Base-by-base conservation (phyloP, 306 rosid genomes). In the Lagenaria siceraria region DNA sequence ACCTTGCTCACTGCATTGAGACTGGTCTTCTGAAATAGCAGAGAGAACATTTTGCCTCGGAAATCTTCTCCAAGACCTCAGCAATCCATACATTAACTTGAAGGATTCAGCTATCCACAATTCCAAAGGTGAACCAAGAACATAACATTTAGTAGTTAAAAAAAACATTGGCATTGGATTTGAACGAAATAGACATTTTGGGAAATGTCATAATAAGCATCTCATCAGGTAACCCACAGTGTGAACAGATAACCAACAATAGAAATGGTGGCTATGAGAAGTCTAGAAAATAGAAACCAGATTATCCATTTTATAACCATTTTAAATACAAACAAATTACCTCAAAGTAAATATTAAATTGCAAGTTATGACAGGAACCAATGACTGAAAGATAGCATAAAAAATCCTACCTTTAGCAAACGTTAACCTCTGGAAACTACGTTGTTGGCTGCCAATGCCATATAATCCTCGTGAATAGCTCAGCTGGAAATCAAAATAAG, bases 21-120 rank as follows among this genome's bases (percentile, higher is more conserved):
- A 78, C 63, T 79, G 95, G 76, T 87, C 90, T 76, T 90, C 92
- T 75, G 91, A 90, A 85, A 87, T 86, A 81, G 92, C 96, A 78
- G 83, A 87, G 80, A 85, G 76, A 80, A 77, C 78, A 76, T 55
- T 81, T 33, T 71, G 84, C 80, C 83, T 85, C 38, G 65, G 88
- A 78, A 82, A 79, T 79, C 83, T 84, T 79, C 82, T 79, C 58
- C 78, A 85, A 21, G 86, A 81, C 80, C 76, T 81, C 19, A 54
- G 80, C 82, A 80, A 77, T 77, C 83, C 85, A 77, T 85, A 78
- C 75, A 82, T 77, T 83, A 80, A 83, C 48, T 63, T 82, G 84
- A 83, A 79, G 55, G 97, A 80, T 81, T 82, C 87, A 68, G 65
- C 97, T 86, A 78, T 77, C 76, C 80, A 77, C 52, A 70, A 79